Base-by-base conservation (phyloP, 345 rosid species). In the Anastatica hierochuntica region DNA sequence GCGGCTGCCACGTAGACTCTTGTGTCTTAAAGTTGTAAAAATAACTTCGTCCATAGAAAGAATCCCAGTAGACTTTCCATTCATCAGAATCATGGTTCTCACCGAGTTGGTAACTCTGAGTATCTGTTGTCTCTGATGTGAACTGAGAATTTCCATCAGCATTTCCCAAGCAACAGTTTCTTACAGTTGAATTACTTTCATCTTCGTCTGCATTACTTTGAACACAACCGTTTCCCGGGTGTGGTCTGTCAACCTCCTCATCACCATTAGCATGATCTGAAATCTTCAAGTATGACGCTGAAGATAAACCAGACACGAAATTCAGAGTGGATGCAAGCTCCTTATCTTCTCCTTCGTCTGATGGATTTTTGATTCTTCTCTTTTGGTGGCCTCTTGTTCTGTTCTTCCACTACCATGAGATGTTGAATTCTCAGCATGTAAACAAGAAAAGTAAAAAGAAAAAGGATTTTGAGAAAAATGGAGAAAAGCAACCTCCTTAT, bases 41-140 rank as follows among this genome's bases (percentile, higher is more conserved):
- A 71, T 77, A 88, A 55, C 75, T 79, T 58, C 78, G 70, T 68
- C 62, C 56, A 72, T 92, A 81, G 66, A 66, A 79, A 27, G 85
- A 46, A 66, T 92, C 98, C 96, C 88, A 79, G 42, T 55, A 81
- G 30, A 73, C 83, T 53, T 43, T 68, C 98, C 98, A 92, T 58
- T 81, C 85, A 64, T 63, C 68, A 56, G 55, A 64, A 53, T 59
- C 74, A 54, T 48, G 57, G 29, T 13, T 23, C 31, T 46, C 43
- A 8, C 41, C 54, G 42, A 56, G 46, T 41, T 61, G 43, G 46
- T 26, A 37, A 44, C 47, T 66, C 37, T 60, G 68, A 49, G 77
- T 50, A 51, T 55, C 15, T 26, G 13, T 46, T 49, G 6, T 14
- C 39, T 72, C 65, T 53, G 59, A 48, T 70, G 21, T 20, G 35